phyloP scores from a whole-genome alignment of 108 stramenopile species.

The Cyclotella cryptica region DNA sequence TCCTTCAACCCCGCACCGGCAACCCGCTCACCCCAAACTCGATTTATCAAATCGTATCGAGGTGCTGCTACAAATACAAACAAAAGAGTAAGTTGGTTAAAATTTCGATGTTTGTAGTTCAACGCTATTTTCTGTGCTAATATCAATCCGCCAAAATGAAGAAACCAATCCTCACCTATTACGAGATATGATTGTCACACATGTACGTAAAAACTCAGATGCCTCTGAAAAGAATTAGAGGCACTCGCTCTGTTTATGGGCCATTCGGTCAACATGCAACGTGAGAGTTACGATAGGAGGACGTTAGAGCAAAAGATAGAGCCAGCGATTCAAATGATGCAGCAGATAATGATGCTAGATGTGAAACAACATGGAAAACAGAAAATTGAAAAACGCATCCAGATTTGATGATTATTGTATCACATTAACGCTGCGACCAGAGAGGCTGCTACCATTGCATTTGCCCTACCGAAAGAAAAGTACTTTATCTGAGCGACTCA shows the following conservation, averaged over 20 bases:
- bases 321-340: constrained; percentile 78
- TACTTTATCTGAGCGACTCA: too few relatives aligned
- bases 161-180: constrained; percentile 84
- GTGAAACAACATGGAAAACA: too few relatives aligned
- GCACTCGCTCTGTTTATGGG: constrained; percentile 90
- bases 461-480: too few relatives aligned
- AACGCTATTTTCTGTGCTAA: too few relatives aligned
- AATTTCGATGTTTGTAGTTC: too few relatives aligned
- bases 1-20: constrained; percentile 78
- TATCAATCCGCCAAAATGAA: too few relatives aligned
- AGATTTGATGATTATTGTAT: too few relatives aligned
- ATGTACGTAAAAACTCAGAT: constrained; percentile 78
- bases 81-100: constrained; percentile 50
- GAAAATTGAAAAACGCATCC: too few relatives aligned
- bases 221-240: constrained; percentile 86
- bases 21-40: constrained; percentile 78
- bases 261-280: constrained; percentile 85
- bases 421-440: too few relatives aligned
- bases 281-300: constrained; percentile 84
- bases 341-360: constrained; percentile 12
- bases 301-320: constrained; percentile 83
- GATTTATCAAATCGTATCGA: constrained; percentile 74
- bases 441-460: too few relatives aligned
- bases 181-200: constrained; percentile 87
- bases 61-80: constrained; percentile 77